Conservation (phyloP, 2,329 filamentous ascomycete species). For the Juglanconis juglandina region DNA sequence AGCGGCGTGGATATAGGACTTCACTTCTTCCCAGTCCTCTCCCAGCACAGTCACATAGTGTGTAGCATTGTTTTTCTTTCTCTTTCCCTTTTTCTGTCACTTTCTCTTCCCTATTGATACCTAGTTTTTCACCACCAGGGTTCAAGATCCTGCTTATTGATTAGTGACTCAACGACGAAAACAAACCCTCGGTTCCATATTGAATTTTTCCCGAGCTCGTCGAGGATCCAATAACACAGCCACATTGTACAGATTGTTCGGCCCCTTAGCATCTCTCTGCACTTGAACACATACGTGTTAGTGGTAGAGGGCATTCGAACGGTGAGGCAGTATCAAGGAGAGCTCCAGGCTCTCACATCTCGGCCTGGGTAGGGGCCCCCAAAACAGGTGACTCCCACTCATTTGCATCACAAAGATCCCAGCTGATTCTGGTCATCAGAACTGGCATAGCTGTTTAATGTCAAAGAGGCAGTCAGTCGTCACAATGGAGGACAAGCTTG, state of each 20-base stretch:
- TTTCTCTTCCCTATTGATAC: background rate
- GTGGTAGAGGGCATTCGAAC: too few relatives aligned
- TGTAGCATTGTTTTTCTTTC: background rate
- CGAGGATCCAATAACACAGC: background rate
- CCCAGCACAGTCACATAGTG: background rate
- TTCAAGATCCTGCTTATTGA: background rate
- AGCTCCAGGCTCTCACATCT: background rate
- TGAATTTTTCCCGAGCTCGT: background rate
- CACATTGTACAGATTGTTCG: background rate
- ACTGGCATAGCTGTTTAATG: background rate
- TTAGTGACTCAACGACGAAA: background rate
- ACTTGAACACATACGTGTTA: too few relatives aligned
- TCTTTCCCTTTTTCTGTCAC: background rate
- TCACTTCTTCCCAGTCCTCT: background rate
- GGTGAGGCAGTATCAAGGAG: background rate
- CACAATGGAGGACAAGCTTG: constrained; percentile 14
- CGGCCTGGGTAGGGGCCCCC: background rate
- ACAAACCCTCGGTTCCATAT: background rate
- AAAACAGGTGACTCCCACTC: background rate
- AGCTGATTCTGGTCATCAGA: background rate
- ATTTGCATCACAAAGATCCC: background rate
- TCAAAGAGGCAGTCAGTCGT: background rate
- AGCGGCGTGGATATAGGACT: background rate
- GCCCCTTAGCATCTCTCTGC: too few relatives aligned
- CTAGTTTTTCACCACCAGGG: background rate